A percentile compares a stretch with the other conserved stretches of the same genome.
phyloP scores from a whole-genome alignment of 257 asterid species.

The Solanum arcanum region DNA sequence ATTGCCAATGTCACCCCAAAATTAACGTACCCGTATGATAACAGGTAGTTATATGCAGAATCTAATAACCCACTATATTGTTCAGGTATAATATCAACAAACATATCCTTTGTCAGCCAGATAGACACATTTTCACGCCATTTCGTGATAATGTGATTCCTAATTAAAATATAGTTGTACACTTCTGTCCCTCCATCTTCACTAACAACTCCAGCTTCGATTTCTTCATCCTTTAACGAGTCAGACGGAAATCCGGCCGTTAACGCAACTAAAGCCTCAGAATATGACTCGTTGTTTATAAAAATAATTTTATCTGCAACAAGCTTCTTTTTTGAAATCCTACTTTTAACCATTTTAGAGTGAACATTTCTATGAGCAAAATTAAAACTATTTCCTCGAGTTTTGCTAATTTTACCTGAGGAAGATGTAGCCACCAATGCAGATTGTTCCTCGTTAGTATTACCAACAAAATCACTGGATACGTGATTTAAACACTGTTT shows the following conservation, averaged over 20 bases:
- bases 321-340: background rate
- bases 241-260: background rate
- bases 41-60: background rate
- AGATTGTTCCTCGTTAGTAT: background rate
- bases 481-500: background rate
- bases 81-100: background rate
- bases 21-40: background rate
- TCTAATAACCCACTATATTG: background rate
- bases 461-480: background rate
- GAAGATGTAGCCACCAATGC: background rate
- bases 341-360: background rate
- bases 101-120: background rate
- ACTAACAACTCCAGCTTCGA: background rate
- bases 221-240: background rate
- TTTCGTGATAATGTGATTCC: background rate
- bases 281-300: background rate
- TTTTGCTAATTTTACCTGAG: background rate
- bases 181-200: background rate
- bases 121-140: background rate
- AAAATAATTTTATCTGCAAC: no score
- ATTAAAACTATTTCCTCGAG: background rate
- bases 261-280: background rate
- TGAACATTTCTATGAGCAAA: background rate
- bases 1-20: background rate
- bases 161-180: background rate